A percentile compares a stretch with the other conserved stretches of the same genome.
phyloP scores from a whole-genome alignment of 2,329 filamentous ascomycete species.

The Fulvia fulva region DNA sequence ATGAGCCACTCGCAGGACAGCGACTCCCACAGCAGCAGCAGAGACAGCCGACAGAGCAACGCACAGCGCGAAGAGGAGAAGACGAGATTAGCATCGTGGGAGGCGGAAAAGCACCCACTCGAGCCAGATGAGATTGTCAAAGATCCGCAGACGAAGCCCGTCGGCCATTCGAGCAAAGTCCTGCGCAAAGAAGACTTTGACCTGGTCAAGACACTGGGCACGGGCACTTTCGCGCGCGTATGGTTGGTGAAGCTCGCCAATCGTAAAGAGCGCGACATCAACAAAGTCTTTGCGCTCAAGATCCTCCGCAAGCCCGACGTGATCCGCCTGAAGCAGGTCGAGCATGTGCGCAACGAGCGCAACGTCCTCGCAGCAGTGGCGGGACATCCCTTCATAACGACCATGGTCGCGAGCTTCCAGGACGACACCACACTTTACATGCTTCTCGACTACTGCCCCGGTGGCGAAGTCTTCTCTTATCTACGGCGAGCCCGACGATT shows the following conservation, averaged over 20 bases:
- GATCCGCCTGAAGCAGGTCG: conserved; percentile 78
- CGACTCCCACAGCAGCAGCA: conserved; percentile 13
- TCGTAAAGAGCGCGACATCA: conserved; percentile 31
- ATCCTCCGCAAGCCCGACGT: conserved; percentile 66
- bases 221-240: conserved; percentile 74
- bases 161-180: conserved; percentile 46
- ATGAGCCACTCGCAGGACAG: conserved; percentile 21
- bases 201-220: conserved; percentile 71
- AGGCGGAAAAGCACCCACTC: conserved; percentile 42
- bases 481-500: conserved; percentile 73
- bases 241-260: conserved; percentile 68
- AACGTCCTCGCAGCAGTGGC: conserved; percentile 72
- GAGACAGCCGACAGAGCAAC: conserved; percentile 24
- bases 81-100: conserved; percentile 44
- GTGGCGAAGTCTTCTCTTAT: conserved; percentile 81
- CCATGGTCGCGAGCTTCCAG: conserved; percentile 72
- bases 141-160: conserved; percentile 42
- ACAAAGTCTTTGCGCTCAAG: conserved; percentile 75
- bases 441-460: conserved; percentile 77
- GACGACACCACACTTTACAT: conserved; percentile 76
- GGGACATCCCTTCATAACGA: conserved; percentile 80
- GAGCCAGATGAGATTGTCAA: conserved; percentile 41
- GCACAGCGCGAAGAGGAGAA: conserved; percentile 46
- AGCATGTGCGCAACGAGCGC: conserved; percentile 81
- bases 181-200: conserved; percentile 60